A percentile compares a stretch with the other conserved stretches of the same genome.
Evolutionary conservation across 2,329 filamentous ascomycete species (phyloP).

Genomic region (Didymella lethalis): DNA sequence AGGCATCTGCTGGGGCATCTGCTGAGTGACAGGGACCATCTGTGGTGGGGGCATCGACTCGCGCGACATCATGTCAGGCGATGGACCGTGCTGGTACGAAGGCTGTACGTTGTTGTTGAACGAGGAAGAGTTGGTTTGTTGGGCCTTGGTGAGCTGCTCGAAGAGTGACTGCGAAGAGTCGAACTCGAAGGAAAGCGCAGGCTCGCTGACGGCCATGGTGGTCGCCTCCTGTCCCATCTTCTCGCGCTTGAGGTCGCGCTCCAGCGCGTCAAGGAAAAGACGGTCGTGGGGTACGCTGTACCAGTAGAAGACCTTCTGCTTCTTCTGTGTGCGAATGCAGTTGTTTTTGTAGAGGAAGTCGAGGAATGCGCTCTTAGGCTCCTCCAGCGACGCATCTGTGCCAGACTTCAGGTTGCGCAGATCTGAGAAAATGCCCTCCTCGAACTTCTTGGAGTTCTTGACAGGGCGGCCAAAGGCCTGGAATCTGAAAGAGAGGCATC

Average conservation of each 20-base stretch:
- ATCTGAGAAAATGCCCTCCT: slow-evolving; percentile 99
- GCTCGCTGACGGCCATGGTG: slow-evolving; percentile 95
- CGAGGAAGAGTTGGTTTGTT: slow-evolving; percentile 97
- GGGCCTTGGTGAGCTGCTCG: slow-evolving; percentile 98
- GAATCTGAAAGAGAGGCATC: slow-evolving; percentile 97
- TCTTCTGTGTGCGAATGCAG: slow-evolving; percentile 99
- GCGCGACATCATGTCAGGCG: slow-evolving; percentile 87
- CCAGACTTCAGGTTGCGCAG: slow-evolving; percentile 97
- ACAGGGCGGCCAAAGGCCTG: slow-evolving; percentile 98
- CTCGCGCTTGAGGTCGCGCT: slow-evolving; percentile 96
- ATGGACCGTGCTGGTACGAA: slow-evolving; percentile 79
- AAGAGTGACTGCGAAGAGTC: slow-evolving; percentile 99
- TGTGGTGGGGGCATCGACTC: slow-evolving; percentile 93
- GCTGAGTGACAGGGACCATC: slow-evolving; percentile 68
- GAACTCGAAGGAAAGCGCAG: slow-evolving; percentile 97
- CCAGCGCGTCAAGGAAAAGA: slow-evolving; percentile 94
- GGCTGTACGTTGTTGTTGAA: slow-evolving; percentile 75
- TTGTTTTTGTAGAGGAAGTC: slow-evolving; percentile 99
- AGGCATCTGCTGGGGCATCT: slow-evolving; percentile 36
- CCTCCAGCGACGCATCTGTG: slow-evolving; percentile 96
- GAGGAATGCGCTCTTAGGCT: slow-evolving; percentile 97
- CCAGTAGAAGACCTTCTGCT: slow-evolving; percentile 99
- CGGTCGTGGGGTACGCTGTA: slow-evolving; percentile 98
- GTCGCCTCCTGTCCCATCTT: slow-evolving; percentile 99
- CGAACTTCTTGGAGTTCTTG: slow-evolving; percentile 99